These are phyloP conservation scores for Boeremia exigua DNA, from an alignment of 2,329 filamentous ascomycete genomes.

Conservation along the genomic window DNA sequence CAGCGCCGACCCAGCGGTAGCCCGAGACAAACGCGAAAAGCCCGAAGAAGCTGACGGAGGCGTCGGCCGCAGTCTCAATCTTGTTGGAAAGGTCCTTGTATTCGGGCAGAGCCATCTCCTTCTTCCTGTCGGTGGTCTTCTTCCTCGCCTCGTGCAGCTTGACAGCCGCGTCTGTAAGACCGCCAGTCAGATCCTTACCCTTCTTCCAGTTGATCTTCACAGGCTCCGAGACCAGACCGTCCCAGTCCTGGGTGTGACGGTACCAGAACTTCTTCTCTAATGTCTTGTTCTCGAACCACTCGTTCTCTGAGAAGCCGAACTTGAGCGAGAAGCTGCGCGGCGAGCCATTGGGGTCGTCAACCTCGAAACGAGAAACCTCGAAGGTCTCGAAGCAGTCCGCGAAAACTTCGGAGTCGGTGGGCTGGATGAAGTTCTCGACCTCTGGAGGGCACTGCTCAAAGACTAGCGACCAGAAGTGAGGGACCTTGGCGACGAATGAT, in stretches of 20 bases:
- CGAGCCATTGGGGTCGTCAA: constrained; percentile 71
- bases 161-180: constrained; percentile 75
- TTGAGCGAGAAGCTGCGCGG: constrained; percentile 75
- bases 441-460: constrained; percentile 85
- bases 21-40: constrained; percentile 78
- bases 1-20: constrained; percentile 71
- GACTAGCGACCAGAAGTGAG: constrained; percentile 94
- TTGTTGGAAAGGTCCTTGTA: constrained; percentile 62
- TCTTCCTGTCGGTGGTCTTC: constrained; percentile 54
- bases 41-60: constrained; percentile 80
- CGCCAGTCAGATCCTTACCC: constrained; percentile 81
- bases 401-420: constrained; percentile 77
- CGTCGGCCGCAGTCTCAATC: constrained; percentile 65
- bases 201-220: constrained; percentile 80
- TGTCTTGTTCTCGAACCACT: constrained; percentile 77
- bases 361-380: constrained; percentile 80
- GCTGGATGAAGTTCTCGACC: constrained; percentile 86
- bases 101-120: constrained; percentile 61
- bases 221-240: constrained; percentile 84
- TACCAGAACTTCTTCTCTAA: constrained; percentile 94
- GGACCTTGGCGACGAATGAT: constrained; percentile 72
- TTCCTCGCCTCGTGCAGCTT: constrained; percentile 70
- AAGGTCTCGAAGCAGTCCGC: constrained; percentile 71
- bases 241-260: constrained; percentile 72
- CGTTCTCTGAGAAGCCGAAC: constrained; percentile 81